Evolutionary conservation across 768 basidiomycete species (phyloP).

Genomic region (Strobilomyces dryophilus): DNA sequence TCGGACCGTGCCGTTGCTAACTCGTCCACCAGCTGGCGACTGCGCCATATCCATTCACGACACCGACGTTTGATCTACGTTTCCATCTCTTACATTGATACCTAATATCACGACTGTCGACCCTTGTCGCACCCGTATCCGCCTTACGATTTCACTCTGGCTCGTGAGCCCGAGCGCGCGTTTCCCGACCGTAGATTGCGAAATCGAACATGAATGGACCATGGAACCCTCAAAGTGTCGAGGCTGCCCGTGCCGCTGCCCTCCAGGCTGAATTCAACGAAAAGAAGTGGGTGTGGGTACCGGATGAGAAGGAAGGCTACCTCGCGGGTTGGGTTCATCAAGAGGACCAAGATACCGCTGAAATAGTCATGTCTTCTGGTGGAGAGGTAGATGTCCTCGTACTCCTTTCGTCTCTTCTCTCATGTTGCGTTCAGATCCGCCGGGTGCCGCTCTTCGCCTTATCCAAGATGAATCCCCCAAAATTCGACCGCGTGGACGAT

Average conservation of each 20-base stretch:
- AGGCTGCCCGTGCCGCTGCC: conserved; percentile 80
- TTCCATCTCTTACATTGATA: conserved; percentile 5
- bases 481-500: conserved; percentile 96
- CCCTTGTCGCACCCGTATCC: conserved; percentile 1
- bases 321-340: conserved; percentile 90
- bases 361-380: conserved; percentile 80
- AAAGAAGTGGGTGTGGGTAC: conserved; percentile 99
- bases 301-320: conserved; percentile 89
- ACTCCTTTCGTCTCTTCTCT: conserved; percentile 1
- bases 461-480: conserved; percentile 97
- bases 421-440: conserved; percentile 43
- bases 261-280: conserved; percentile 95
- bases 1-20: neutral
- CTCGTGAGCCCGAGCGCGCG: conserved; percentile 10
- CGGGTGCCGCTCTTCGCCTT: conserved; percentile 74
- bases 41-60: neutral
- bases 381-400: conserved; percentile 58
- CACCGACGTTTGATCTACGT: conserved; percentile 1
- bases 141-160: neutral
- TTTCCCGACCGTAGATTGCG: conserved; percentile 3
- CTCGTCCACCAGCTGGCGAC: neutral
- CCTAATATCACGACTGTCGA: conserved; percentile 1
- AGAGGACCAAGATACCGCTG: conserved; percentile 78
- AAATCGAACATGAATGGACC: conserved; percentile 42
- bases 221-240: conserved; percentile 50